Conservation (phyloP, 129 eudicot genomes). For the Gnaphalium uliginosum region DNA sequence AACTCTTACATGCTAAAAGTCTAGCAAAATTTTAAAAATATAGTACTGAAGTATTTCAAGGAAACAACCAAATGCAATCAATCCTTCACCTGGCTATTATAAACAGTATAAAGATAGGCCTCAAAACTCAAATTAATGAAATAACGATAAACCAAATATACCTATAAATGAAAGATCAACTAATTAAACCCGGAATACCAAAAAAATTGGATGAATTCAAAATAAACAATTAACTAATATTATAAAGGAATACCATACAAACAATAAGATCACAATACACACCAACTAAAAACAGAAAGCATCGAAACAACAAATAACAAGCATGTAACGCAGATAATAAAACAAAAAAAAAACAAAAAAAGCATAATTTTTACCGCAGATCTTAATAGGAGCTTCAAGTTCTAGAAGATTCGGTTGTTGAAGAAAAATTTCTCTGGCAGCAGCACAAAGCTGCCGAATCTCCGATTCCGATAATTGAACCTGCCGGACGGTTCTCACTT, state of each 20-base stretch:
- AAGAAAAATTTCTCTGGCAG: conserved; percentile 62
- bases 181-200: background rate
- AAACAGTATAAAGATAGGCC: background rate
- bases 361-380: conserved; percentile 51
- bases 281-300: background rate
- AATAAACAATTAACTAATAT: no score
- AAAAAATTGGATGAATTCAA: background rate
- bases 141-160: background rate
- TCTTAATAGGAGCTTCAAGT: conserved; percentile 83
- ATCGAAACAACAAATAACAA: no score
- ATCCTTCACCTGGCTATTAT: no score
- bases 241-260: background rate
- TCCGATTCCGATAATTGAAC: conserved; percentile 74
- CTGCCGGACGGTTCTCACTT: conserved; percentile 59
- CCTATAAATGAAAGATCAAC: background rate
- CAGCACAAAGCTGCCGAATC: conserved; percentile 59
- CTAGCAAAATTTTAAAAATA: background rate
- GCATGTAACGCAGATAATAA: no score
- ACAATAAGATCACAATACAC: background rate
- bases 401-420: conserved; percentile 73
- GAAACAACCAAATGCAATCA: no score
- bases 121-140: background rate
- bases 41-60: background rate
- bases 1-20: background rate
- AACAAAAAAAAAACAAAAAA: no score